These are phyloP conservation scores for Pleurotus giganteus DNA, from an alignment of 768 basidiomycete species.

Conservation along the genomic window DNA sequence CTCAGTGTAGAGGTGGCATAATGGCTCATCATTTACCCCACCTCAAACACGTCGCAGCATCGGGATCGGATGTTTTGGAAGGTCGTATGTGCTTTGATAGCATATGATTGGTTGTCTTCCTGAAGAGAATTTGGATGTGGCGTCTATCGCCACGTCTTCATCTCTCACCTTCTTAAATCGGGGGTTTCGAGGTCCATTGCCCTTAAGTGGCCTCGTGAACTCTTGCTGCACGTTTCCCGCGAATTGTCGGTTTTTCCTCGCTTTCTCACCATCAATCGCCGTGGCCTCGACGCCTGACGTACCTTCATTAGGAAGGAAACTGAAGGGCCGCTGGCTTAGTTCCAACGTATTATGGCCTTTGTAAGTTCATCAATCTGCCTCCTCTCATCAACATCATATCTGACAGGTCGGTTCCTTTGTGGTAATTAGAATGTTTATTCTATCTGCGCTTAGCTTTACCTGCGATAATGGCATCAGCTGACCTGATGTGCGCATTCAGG, in stretches of 20 bases:
- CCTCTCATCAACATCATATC: neutral
- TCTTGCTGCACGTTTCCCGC: neutral
- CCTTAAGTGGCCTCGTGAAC: neutral
- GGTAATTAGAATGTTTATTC: neutral
- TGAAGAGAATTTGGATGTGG: neutral
- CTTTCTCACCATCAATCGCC: conserved; percentile 3
- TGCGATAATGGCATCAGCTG: too few relatives aligned
- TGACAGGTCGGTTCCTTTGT: neutral
- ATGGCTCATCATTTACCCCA: neutral
- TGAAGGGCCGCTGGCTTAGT: neutral
- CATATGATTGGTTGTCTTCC: neutral
- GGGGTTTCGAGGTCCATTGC: neutral
- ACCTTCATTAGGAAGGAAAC: neutral
- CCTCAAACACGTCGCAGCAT: neutral
- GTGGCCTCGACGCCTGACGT: neutral
- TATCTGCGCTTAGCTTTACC: neutral
- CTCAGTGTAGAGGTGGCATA: too few relatives aligned
- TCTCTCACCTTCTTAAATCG: neutral
- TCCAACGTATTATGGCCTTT: neutral
- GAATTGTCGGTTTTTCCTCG: conserved; percentile 10
- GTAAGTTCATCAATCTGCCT: neutral
- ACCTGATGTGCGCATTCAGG: neutral
- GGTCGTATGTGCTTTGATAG: conserved; percentile 6
- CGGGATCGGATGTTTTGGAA: conserved; percentile 1
- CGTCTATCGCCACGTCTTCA: neutral